Evolutionary conservation across 2,329 filamentous ascomycete species (phyloP), one percentile per base, ranked within the genome.

Genomic region (Trichophyton simii): DNA sequence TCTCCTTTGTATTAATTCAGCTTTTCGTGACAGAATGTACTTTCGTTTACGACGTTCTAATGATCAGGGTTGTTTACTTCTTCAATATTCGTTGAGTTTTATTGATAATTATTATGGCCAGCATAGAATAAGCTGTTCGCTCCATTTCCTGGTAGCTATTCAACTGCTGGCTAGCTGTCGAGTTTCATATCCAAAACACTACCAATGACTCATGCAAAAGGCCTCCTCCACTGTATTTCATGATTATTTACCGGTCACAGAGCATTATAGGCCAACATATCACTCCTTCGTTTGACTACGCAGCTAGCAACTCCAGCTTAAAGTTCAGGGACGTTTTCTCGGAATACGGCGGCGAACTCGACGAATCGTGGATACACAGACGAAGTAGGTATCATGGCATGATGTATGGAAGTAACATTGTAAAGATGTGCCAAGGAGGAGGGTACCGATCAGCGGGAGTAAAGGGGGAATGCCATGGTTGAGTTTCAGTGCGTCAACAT

Each of bases 21-120:
- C 28, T 55, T 55, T 36, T 36, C 20, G 36, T 55, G 52, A 55
- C 52, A 55, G 52, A 55, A 55, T 55, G 52, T 55, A 55, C 52
- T 18, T 38, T 22, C 7, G 52, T 31, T 55, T n/a, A 55, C 15
- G 52, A 55, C 28, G 31, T 9, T 55, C 28, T 20, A 55, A 55
- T 55, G 52, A 55, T 34, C 31, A 55, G 9, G 4, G 25, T 11
- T 18, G 13, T 4, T 3, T 55, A 48, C 20, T n/a, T 18, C 41
- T n/a, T 44, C n/a, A 1, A 7, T 44, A 7, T 2, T 31, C 28
- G 1, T 31, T 31, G 6, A 44, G n/a, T 18, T 18, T 38, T 38
- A 38, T 13, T 38, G 11, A 13, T 38, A 3, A 13, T 38, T 13
- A 38, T 38, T 13, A 38, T 13, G 13, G 34, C 13, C 34, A 38